Evolutionary conservation across 73 alveolate genomes (phyloP).

Genomic region (Uronychia setigera): DNA sequence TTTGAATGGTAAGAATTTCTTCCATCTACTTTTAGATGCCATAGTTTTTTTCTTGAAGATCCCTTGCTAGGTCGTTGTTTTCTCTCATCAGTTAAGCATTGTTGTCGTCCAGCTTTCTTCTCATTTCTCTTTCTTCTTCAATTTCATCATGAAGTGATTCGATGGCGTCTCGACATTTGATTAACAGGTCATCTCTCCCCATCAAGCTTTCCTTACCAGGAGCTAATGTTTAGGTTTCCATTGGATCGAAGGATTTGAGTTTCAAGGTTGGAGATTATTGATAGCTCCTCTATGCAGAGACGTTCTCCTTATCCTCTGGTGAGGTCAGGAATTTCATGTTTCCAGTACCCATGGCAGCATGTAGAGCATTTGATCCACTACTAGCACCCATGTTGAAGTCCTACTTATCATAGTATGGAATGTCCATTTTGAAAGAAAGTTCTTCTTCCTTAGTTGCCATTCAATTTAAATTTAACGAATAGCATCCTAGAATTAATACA

Average conservation of each 20-base stretch:
- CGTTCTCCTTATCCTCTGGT: too few species aligned
- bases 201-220: too few species aligned
- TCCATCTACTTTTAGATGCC: background rate
- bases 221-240: too few species aligned
- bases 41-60: background rate
- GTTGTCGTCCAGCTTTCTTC: conserved; percentile 20
- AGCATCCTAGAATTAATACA: background rate
- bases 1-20: background rate
- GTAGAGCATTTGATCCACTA: too few species aligned
- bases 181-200: conserved; percentile 68
- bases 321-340: too few species aligned
- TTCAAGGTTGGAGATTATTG: too few species aligned
- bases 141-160: conserved; percentile 68
- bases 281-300: too few species aligned
- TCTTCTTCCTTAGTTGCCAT: background rate
- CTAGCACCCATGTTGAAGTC: conserved; percentile 1
- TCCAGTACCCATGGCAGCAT: too few species aligned
- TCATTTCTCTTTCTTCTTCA: conserved; percentile 58
- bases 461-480: background rate
- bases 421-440: background rate
- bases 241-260: too few species aligned
- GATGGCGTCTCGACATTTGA: conserved; percentile 76
- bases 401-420: background rate
- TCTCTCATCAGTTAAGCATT: conserved; percentile 14
- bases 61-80: background rate